A percentile compares a stretch with the other conserved stretches of the same genome.
phyloP scores from a whole-genome alignment of 495 filamentous ascomycete genomes.

The Amniculicola lignicola region DNA sequence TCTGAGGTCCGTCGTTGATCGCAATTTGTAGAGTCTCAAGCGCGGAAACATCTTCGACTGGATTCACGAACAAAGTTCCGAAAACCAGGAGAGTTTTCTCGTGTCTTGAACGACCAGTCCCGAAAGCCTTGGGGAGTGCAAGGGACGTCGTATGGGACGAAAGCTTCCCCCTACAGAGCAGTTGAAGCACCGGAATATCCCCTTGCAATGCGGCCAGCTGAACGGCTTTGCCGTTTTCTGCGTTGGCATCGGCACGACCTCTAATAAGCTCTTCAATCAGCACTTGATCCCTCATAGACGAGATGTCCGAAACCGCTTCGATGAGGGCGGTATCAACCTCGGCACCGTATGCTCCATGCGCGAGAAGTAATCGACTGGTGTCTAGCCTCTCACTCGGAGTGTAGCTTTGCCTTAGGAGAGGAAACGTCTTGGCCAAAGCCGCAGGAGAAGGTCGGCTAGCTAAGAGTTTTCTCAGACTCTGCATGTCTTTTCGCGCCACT shows the following conservation, averaged over 20 bases:
- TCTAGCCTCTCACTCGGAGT: conserved; percentile 14
- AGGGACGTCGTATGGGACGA: conserved; percentile 5
- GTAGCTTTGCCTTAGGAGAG: conserved; percentile 14
- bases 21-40: conserved; percentile 14
- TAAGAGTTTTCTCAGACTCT: conserved; percentile 12
- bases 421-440: conserved; percentile 10
- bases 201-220: conserved; percentile 14
- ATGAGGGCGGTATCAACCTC: conserved; percentile 24
- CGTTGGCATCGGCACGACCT: conserved; percentile 18
- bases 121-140: conserved; percentile 21
- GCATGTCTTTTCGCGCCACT: conserved; percentile 13
- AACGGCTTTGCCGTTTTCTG: conserved; percentile 17
- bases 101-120: background rate
- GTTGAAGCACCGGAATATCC: conserved; percentile 13
- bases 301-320: conserved; percentile 18
- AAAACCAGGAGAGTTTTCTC: conserved; percentile 12
- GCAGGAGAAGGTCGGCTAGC: conserved; percentile 1
- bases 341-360: conserved; percentile 16
- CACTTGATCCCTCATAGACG: conserved; percentile 16
- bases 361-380: conserved; percentile 11
- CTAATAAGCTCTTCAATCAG: conserved; percentile 22
- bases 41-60: background rate
- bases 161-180: conserved; percentile 12
- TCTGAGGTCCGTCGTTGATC: conserved; percentile 6
- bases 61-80: conserved; percentile 11